Base-by-base conservation (phyloP, 1,284 basidiomycete genomes). In the Leccinum subrobustum region DNA sequence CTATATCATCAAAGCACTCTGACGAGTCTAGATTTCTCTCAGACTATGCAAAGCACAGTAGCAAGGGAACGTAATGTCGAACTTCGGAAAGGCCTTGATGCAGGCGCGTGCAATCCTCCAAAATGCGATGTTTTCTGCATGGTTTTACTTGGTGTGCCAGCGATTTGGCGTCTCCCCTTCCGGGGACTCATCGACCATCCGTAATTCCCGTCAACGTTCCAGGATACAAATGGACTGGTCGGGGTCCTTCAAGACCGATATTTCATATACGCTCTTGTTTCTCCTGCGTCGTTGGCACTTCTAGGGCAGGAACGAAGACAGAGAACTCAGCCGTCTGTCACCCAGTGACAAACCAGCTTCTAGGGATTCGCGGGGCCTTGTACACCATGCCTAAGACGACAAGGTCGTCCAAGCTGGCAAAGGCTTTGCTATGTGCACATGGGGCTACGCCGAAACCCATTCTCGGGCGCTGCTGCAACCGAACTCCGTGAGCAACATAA, bases 101-200 rank as follows among this genome's bases (percentile, higher is more conserved):
- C 18, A 91, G 73, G 18, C 89, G 82, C 20, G 84, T 73, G 65
- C 86, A 90, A 68, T 91, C 88, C 63, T 90, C 88, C 29, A 91
- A 72, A 33, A 86, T 75, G 12, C 84, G 84, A 66, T 86, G 89
- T 78, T 90, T 89, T 68, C 88, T 90, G 62, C 1, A 50, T 35
- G n/a, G 2, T 1, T 16, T 7, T 5, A 33, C 23, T 64, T 35
- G 62, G 52, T 57, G 57, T 35, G 35, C 39, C 23, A 33, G 57
- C 57, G 31, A 25, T 51, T 52, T 16, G 31, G 37, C 16, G 7
- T 71, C 78, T 25, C 58, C 89, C 88, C 78, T 83, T 73, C 88
- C 88, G 35, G 91, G 72, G 18, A 86, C 82, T 35, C 35, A 35
- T 35, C 35, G 35, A 35, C 35, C 35, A 68, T 91, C 89, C 25